Conservation (phyloP, 176 grass and related monocot species). For the Oryza glaberrima region DNA sequence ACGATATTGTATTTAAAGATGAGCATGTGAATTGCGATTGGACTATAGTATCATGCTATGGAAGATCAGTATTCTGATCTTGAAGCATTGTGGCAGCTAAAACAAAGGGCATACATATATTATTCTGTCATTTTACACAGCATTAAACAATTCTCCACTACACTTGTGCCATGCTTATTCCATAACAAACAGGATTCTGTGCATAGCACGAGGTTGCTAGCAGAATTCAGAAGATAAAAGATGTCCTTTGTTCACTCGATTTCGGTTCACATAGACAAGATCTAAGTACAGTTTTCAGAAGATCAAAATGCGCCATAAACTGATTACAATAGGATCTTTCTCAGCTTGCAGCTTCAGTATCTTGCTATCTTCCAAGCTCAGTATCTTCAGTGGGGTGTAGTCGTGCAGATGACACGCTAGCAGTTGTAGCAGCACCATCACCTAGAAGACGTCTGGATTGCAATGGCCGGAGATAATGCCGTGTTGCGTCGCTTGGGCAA, state of each 20-base stretch:
- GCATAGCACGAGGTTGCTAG: neutral
- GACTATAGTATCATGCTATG: neutral
- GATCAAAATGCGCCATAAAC: neutral
- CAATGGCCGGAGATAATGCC: neutral
- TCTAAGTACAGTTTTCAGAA: neutral
- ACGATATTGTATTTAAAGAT: neutral
- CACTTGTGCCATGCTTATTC: no score
- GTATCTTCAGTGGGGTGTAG: neutral
- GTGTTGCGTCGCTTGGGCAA: slow-evolving; percentile 2
- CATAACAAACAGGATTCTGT: neutral
- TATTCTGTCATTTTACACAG: neutral
- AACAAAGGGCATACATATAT: neutral
- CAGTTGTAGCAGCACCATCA: neutral
- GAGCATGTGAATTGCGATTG: neutral
- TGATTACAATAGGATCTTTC: neutral
- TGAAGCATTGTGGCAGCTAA: neutral
- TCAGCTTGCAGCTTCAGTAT: slow-evolving; percentile 12
- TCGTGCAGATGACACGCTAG: neutral
- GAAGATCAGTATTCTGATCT: neutral
- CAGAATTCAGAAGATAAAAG: neutral
- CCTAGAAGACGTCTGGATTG: slow-evolving; percentile 52
- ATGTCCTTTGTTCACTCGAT: neutral
- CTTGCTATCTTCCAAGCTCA: neutral
- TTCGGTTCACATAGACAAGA: neutral
- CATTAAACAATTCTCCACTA: neutral